A percentile compares a stretch with the other conserved stretches of the same genome.
These are phyloP conservation scores for Eucalyptus brandiana DNA, from an alignment of 345 rosid species.

Conservation along the genomic window DNA sequence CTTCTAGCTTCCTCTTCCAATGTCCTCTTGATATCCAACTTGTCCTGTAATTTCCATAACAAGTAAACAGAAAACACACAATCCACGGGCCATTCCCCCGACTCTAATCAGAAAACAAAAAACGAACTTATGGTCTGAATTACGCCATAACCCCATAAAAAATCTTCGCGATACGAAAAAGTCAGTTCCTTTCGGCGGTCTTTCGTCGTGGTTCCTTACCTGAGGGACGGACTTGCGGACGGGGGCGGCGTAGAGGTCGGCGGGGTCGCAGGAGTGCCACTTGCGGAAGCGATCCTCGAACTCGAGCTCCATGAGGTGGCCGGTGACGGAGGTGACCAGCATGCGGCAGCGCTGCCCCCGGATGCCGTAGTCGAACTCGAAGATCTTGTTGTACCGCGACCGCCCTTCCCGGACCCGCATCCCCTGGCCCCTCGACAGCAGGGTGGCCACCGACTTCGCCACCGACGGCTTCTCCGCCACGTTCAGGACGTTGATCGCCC, in stretches of 20 bases:
- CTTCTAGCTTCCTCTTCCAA: conserved; percentile 92
- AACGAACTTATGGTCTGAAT: neutral
- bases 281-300: conserved; percentile 89
- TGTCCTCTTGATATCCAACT: conserved; percentile 73
- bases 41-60: conserved; percentile 35
- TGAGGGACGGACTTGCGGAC: conserved; percentile 77
- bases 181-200: neutral
- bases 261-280: conserved; percentile 95
- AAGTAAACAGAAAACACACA: neutral
- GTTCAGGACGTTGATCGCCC: conserved; percentile 50
- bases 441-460: conserved; percentile 78
- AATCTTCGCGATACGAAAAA: neutral
- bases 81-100: neutral
- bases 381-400: conserved; percentile 86
- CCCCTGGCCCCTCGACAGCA: conserved; percentile 58
- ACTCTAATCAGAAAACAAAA: neutral
- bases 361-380: conserved; percentile 78
- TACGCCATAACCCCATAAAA: neutral
- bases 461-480: conserved; percentile 99
- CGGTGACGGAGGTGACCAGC: conserved; percentile 92
- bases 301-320: conserved; percentile 93
- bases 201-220: conserved; percentile 7
- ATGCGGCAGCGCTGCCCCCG: conserved; percentile 78
- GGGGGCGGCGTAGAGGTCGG: conserved; percentile 72
- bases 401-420: conserved; percentile 75